These are phyloP conservation scores for Suhomyces terraborum DNA, from an alignment of 1,139 yeast genomes.

Conservation along the genomic window DNA sequence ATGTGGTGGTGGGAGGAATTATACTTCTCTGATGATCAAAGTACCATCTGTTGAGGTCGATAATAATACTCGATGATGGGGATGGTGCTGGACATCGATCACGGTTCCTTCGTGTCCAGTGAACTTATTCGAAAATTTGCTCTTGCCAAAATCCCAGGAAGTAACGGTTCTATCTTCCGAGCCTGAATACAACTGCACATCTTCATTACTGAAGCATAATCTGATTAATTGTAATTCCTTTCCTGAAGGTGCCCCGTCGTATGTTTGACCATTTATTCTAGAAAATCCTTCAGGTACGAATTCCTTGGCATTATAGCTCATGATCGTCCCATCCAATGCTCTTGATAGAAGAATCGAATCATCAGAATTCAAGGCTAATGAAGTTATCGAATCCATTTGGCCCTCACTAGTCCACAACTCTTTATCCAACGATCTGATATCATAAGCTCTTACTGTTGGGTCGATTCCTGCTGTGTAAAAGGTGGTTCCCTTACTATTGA, in stretches of 20 bases:
- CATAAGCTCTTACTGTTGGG: conserved; percentile 60
- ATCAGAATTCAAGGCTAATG: conserved; percentile 51
- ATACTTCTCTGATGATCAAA: conserved; percentile 40
- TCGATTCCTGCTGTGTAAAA: conserved; percentile 70
- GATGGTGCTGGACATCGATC: conserved; percentile 56
- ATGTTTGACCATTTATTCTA: conserved; percentile 47
- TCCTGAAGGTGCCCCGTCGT: conserved; percentile 62
- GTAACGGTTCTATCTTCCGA: conserved; percentile 62
- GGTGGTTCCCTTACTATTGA: conserved; percentile 37
- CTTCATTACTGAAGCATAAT: conserved; percentile 44
- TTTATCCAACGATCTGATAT: conserved; percentile 41
- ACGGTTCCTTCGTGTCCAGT: conserved; percentile 66
- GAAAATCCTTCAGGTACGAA: conserved; percentile 39
- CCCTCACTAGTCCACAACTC: conserved; percentile 51
- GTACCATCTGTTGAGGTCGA: conserved; percentile 55
- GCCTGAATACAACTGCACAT: conserved; percentile 53
- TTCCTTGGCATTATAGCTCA: conserved; percentile 56
- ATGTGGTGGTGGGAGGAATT: not conserved
- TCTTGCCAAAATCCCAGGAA: conserved; percentile 61
- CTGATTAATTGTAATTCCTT: conserved; percentile 55
- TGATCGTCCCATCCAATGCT: conserved; percentile 58
- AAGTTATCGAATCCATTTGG: conserved; percentile 52
- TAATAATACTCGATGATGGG: conserved; percentile 37
- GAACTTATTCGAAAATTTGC: conserved; percentile 48
- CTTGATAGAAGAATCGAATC: conserved; percentile 55